A percentile compares a stretch with the other conserved stretches of the same genome.
These are phyloP conservation scores for Phoma herbarum DNA, from an alignment of 2,329 filamentous ascomycete genomes.

Conservation along the genomic window DNA sequence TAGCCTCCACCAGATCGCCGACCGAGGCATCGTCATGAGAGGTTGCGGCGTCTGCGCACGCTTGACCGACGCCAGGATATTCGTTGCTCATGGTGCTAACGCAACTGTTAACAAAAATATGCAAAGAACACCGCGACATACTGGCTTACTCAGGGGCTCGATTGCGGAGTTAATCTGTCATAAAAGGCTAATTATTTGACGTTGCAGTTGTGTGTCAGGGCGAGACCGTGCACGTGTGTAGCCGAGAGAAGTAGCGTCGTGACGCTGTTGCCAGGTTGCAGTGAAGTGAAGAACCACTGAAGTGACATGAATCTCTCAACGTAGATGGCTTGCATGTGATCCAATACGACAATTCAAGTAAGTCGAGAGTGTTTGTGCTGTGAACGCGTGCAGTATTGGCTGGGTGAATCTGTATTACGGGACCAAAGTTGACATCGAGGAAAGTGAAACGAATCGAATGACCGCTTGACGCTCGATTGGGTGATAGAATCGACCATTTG, in stretches of 20 bases:
- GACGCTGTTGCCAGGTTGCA: neutral
- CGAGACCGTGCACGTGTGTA: neutral
- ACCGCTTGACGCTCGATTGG: too few species aligned
- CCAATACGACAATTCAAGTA: neutral
- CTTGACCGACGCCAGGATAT: neutral
- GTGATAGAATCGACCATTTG: too few species aligned
- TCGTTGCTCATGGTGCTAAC: neutral
- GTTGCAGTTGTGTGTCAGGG: neutral
- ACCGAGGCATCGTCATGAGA: neutral
- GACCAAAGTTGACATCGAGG: too few species aligned
- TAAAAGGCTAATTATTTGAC: neutral
- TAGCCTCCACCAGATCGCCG: neutral
- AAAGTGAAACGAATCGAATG: too few species aligned
- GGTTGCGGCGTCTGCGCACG: neutral
- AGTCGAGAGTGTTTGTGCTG: neutral
- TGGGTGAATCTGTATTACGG: too few species aligned
- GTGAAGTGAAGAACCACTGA: conserved; percentile 8
- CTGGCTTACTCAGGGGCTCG: conserved; percentile 1
- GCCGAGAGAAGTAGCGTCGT: conserved; percentile 6
- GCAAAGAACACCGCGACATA: neutral
- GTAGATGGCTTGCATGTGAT: neutral
- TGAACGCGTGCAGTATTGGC: neutral
- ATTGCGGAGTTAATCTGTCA: neutral
- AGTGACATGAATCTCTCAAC: neutral
- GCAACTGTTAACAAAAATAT: neutral